phyloP scores from a whole-genome alignment of 768 basidiomycete species.

The Russula earlei region DNA sequence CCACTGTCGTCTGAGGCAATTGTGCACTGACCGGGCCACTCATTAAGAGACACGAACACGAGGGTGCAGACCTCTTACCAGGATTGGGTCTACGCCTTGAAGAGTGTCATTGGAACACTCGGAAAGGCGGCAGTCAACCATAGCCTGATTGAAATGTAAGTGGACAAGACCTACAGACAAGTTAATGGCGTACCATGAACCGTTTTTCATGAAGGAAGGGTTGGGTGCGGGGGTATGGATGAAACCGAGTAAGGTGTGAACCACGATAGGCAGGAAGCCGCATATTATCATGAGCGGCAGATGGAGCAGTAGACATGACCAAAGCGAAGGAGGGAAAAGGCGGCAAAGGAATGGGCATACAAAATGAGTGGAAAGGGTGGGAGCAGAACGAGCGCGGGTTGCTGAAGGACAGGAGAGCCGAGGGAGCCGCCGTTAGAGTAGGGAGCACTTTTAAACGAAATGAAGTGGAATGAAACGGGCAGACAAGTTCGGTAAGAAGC shows the following conservation, averaged over 20 bases:
- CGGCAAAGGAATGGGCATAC: constrained; percentile 2
- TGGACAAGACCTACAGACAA: background rate
- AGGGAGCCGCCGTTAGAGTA: background rate
- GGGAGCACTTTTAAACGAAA: constrained; percentile 1
- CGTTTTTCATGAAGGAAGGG: constrained; percentile 1
- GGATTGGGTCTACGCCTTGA: background rate
- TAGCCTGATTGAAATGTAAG: background rate
- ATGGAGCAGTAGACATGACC: constrained; percentile 8
- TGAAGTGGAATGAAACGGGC: background rate
- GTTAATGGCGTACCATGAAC: background rate
- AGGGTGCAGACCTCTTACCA: background rate
- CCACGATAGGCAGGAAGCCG: constrained; percentile 7
- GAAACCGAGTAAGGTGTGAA: constrained; percentile 9
- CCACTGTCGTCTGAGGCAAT: background rate
- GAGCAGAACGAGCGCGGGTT: constrained; percentile 2
- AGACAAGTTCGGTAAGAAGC: background rate
- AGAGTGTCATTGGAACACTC: background rate
- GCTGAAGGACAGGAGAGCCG: background rate
- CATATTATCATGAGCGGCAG: constrained; percentile 1
- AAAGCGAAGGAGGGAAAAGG: constrained; percentile 12
- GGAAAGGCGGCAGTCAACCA: constrained; percentile 6
- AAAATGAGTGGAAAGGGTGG: background rate
- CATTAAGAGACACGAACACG: background rate
- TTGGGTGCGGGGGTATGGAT: constrained; percentile 8
- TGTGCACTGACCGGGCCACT: background rate